Evolutionary conservation across 129 eudicot species (phyloP).

Genomic region (Flaveria ramosissima): DNA sequence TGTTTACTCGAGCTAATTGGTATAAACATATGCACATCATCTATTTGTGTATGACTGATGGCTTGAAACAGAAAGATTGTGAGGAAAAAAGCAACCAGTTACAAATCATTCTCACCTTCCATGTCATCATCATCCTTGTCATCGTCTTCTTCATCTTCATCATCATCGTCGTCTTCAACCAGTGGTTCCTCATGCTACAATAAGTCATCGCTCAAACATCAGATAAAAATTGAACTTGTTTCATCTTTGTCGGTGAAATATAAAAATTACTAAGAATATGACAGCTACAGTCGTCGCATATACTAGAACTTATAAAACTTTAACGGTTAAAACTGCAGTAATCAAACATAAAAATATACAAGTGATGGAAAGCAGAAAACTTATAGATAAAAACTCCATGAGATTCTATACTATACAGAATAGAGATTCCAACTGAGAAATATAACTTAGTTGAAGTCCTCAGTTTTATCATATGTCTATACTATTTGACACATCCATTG

Average conservation of each 20-base stretch:
- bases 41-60: background rate
- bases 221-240: background rate
- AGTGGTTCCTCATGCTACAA: slow-evolving; percentile 36
- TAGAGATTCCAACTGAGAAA: background rate
- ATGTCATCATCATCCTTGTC: slow-evolving; percentile 25
- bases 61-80: background rate
- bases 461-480: background rate
- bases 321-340: background rate
- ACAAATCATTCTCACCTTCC: slow-evolving; percentile 26
- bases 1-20: background rate
- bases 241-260: background rate
- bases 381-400: background rate
- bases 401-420: background rate
- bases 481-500: background rate
- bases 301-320: background rate
- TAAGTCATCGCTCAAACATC: slow-evolving; percentile 2
- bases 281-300: background rate
- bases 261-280: background rate
- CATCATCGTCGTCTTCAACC: slow-evolving; percentile 38
- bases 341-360: background rate
- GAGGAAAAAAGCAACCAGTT: background rate
- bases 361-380: too few species aligned
- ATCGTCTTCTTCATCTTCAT: slow-evolving; percentile 32
- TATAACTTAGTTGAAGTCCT: background rate
- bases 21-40: background rate